phyloP scores from a whole-genome alignment of 2,329 filamentous ascomycete genomes.

The Shiraia sp. region DNA sequence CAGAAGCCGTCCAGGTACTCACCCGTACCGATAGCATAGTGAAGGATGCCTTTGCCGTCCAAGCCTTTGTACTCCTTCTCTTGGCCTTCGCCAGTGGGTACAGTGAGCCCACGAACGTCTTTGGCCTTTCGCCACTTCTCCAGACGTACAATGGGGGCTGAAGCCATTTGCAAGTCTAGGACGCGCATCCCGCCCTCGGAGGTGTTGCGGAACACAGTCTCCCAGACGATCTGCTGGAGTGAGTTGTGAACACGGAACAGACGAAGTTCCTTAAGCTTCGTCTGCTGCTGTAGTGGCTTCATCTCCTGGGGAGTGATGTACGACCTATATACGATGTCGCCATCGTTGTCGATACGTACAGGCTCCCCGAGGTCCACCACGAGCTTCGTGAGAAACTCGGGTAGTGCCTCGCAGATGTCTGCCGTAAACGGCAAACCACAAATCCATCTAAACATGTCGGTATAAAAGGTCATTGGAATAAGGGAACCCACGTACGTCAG shows the following conservation, averaged over 20 bases:
- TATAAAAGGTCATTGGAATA: neutral
- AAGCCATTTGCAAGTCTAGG: slow-evolving; percentile 34
- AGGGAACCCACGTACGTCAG: slow-evolving; percentile 28
- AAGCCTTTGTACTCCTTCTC: slow-evolving; percentile 31
- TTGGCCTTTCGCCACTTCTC: slow-evolving; percentile 25
- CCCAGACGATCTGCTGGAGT: slow-evolving; percentile 35
- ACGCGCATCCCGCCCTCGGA: slow-evolving; percentile 20
- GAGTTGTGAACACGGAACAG: slow-evolving; percentile 33
- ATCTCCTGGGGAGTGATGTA: slow-evolving; percentile 30
- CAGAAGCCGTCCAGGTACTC: slow-evolving; percentile 39
- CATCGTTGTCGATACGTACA: slow-evolving; percentile 17
- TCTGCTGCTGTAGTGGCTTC: slow-evolving; percentile 26
- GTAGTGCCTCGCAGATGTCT: slow-evolving; percentile 23
- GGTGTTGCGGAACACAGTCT: slow-evolving; percentile 32
- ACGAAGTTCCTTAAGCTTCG: slow-evolving; percentile 31
- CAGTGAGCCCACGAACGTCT: slow-evolving; percentile 24
- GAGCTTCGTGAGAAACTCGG: slow-evolving; percentile 28
- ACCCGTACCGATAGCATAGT: slow-evolving; percentile 32
- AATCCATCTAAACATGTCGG: slow-evolving; percentile 29
- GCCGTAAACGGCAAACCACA: slow-evolving; percentile 31
- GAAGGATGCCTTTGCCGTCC: slow-evolving; percentile 33
- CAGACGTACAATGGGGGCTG: slow-evolving; percentile 28
- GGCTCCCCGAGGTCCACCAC: slow-evolving; percentile 32
- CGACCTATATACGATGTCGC: slow-evolving; percentile 12
- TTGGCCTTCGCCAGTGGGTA: slow-evolving; percentile 14